These are phyloP conservation scores for Neofusicoccum ribis DNA, from an alignment of 2,329 filamentous ascomycete genomes.

Conservation along the genomic window DNA sequence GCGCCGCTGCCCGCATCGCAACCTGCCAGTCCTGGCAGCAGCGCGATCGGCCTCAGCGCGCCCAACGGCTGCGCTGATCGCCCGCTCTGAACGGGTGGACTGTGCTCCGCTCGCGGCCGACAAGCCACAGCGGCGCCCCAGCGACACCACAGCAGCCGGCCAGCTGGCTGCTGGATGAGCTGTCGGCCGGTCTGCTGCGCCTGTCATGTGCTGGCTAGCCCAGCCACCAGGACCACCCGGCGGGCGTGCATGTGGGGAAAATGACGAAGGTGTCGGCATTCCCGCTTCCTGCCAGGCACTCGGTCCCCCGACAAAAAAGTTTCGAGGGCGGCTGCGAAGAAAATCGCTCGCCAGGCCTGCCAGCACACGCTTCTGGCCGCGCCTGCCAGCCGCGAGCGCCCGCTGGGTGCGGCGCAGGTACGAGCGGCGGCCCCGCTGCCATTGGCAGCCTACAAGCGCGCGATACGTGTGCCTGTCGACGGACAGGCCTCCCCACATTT, in stretches of 20 bases:
- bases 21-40: neutral
- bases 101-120: neutral
- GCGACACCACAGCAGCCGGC: neutral
- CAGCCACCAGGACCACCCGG: neutral
- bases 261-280: neutral
- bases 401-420: neutral
- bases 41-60: constrained; percentile 1
- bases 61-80: constrained; percentile 12
- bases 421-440: constrained; percentile 1
- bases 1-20: neutral
- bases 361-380: neutral
- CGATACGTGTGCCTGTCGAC: constrained; percentile 13
- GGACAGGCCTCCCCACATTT: constrained; percentile 7
- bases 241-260: neutral
- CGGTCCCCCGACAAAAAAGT: constrained; percentile 12
- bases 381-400: neutral
- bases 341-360: neutral
- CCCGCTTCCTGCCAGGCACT: constrained; percentile 8
- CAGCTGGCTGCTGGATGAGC: neutral
- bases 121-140: neutral
- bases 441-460: constrained; percentile 2
- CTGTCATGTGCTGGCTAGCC: constrained; percentile 8
- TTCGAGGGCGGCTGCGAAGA: neutral
- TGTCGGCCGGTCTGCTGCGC: constrained; percentile 14
- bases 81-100: constrained; percentile 5